These are phyloP conservation scores for Citrus hindsii DNA, from an alignment of 345 rosid genomes.

Conservation along the genomic window DNA sequence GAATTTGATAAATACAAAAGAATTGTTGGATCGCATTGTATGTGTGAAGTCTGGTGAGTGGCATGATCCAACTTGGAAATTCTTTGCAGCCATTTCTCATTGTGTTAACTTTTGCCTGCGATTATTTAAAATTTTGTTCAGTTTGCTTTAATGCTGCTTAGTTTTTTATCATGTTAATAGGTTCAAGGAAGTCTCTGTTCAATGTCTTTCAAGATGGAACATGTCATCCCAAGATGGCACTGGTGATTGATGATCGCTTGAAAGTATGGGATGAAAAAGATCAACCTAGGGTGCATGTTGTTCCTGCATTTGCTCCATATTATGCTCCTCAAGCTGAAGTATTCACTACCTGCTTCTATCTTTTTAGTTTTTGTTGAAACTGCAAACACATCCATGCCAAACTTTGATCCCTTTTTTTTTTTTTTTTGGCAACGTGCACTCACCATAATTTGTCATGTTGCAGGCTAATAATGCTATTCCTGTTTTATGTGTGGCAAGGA, in stretches of 20 bases:
- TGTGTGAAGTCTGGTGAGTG: constrained; percentile 92
- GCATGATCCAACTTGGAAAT: constrained; percentile 8
- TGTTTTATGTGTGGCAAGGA: constrained; percentile 84
- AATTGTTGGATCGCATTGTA: constrained; percentile 76
- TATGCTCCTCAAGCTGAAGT: constrained; percentile 98
- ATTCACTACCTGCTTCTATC: constrained; percentile 25
- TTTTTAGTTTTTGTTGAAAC: constrained; percentile 13
- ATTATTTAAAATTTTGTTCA: not conserved
- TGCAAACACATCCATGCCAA: not conserved
- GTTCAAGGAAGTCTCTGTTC: constrained; percentile 75
- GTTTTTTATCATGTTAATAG: constrained; percentile 29
- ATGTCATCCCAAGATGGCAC: constrained; percentile 95
- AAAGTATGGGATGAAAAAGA: constrained; percentile 99
- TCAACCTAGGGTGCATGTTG: constrained; percentile 96
- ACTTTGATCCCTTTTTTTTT: constrained; percentile 3
- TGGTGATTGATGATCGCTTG: constrained; percentile 95
- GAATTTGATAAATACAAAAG: constrained; percentile 73
- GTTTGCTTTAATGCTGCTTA: not conserved
- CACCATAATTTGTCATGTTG: constrained; percentile 29
- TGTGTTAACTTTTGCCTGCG: not conserved
- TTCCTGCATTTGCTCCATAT: constrained; percentile 98
- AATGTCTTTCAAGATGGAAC: constrained; percentile 87
- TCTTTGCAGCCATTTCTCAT: constrained; percentile 7
- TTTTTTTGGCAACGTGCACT: constrained; percentile 8
- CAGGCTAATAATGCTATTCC: constrained; percentile 79